Evolutionary conservation across 2,329 filamentous ascomycete species (phyloP).

Genomic region (Monilinia fructicola): DNA sequence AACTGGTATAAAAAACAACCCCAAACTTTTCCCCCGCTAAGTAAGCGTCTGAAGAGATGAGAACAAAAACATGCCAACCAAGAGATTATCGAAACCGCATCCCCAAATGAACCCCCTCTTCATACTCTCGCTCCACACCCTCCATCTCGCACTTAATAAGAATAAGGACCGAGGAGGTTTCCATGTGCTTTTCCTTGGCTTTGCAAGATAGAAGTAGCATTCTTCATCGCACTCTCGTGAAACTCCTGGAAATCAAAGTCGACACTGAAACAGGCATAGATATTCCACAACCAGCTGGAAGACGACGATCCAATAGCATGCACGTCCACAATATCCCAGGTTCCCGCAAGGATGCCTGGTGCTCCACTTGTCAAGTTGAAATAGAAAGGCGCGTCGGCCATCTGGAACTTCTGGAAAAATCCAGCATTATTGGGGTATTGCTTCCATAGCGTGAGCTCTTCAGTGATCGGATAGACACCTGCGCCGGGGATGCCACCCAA

Average conservation of each 20-base stretch:
- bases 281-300: conserved; percentile 15
- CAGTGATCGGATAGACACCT: conserved; percentile 1
- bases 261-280: conserved; percentile 16
- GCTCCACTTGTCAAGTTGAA: neutral
- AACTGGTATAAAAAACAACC: conserved; percentile 3
- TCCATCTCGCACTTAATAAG: neutral
- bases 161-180: neutral
- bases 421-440: neutral
- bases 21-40: neutral
- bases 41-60: neutral
- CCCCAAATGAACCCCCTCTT: neutral
- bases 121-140: neutral
- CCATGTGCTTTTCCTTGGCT: neutral
- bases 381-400: neutral
- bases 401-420: conserved; percentile 2
- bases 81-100: neutral
- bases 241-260: conserved; percentile 10
- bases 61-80: neutral
- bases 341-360: neutral
- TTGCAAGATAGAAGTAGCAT: conserved; percentile 4
- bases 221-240: conserved; percentile 16
- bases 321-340: conserved; percentile 11
- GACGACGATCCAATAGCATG: neutral
- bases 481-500: conserved; percentile 4
- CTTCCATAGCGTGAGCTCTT: conserved; percentile 7